A percentile compares a stretch with the other conserved stretches of the same genome.
These are phyloP conservation scores for Fusarium oxysporum DNA, from an alignment of 2,329 filamentous ascomycete genomes.

Conservation along the genomic window DNA sequence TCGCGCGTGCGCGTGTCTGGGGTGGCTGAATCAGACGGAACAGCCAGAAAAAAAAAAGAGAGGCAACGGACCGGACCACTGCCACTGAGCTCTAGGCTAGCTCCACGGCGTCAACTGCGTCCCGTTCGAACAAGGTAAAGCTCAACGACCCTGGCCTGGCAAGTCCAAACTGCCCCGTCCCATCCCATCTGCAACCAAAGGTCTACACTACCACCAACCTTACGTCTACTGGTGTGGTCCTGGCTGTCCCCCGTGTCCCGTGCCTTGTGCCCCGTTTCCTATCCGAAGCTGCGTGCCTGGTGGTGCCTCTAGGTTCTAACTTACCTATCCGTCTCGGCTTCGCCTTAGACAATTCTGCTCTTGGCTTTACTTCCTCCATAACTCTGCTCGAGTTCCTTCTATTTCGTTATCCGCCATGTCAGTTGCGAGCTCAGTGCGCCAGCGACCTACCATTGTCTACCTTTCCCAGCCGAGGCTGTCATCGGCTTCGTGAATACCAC, in stretches of 20 bases:
- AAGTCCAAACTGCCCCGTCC: slow-evolving; percentile 32
- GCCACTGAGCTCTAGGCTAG: slow-evolving; percentile 23
- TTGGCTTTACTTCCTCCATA: slow-evolving; percentile 26
- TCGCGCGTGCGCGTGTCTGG: slow-evolving; percentile 35
- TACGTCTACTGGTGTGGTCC: slow-evolving; percentile 34
- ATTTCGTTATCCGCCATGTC: slow-evolving; percentile 42
- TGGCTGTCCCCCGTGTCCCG: slow-evolving; percentile 35
- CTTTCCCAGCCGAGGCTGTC: slow-evolving; percentile 37
- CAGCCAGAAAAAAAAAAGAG: slow-evolving; percentile 18
- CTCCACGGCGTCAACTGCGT: slow-evolving; percentile 32
- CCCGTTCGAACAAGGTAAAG: slow-evolving; percentile 36
- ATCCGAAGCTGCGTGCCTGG: slow-evolving; percentile 34
- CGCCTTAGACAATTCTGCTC: slow-evolving; percentile 31
- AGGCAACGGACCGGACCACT: slow-evolving; percentile 26
- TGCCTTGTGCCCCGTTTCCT: slow-evolving; percentile 40
- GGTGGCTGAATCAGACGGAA: slow-evolving; percentile 44
- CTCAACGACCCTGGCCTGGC: slow-evolving; percentile 39
- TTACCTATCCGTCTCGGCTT: slow-evolving; percentile 33
- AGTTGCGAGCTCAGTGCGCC: slow-evolving; percentile 42
- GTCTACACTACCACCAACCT: slow-evolving; percentile 13
- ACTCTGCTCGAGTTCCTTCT: slow-evolving; percentile 13
- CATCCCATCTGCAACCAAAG: slow-evolving; percentile 36
- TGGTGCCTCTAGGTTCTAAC: slow-evolving; percentile 25
- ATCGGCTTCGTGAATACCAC: slow-evolving; percentile 34
- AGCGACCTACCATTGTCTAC: slow-evolving; percentile 42